These are phyloP conservation scores for Scopulariopsis brevicaulis DNA, from an alignment of 2,329 filamentous ascomycete genomes.

Conservation along the genomic window DNA sequence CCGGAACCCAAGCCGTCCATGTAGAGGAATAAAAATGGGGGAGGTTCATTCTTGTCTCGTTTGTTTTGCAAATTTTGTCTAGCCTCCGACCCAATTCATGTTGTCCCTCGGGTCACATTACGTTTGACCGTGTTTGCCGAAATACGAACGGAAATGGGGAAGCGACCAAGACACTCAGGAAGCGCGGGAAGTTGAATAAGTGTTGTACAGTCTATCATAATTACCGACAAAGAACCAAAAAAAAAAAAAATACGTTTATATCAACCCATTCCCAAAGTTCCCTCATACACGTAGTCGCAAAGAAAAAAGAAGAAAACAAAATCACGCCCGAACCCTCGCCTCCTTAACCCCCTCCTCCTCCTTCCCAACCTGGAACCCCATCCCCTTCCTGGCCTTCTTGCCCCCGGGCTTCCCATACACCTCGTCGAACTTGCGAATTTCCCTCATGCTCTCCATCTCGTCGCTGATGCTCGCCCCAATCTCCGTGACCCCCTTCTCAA, in stretches of 20 bases:
- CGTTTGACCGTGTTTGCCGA: too few relatives aligned
- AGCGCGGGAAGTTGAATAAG: background rate
- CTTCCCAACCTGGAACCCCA: slow-evolving; percentile 46
- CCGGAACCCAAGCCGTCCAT: background rate
- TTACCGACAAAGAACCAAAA: background rate
- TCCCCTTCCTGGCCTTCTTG: slow-evolving; percentile 35
- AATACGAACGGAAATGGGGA: background rate
- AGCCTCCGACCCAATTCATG: background rate
- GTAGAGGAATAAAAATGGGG: background rate
- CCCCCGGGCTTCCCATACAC: slow-evolving; percentile 59
- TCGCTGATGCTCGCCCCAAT: slow-evolving; percentile 89
- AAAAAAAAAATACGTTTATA: background rate
- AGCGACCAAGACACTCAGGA: background rate
- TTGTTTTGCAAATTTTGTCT: background rate
- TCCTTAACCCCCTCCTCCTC: slow-evolving; percentile 28
- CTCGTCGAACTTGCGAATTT: slow-evolving; percentile 91
- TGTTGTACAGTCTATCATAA: background rate
- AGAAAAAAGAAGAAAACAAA: background rate
- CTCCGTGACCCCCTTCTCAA: slow-evolving; percentile 75
- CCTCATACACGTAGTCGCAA: background rate
- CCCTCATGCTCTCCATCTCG: slow-evolving; percentile 77
- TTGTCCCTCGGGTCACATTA: too few relatives aligned
- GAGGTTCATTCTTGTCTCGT: slow-evolving; percentile 1
- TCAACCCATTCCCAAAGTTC: background rate
- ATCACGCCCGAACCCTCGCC: slow-evolving; percentile 23